Evolutionary conservation across 2,329 filamentous ascomycete species (phyloP).

Genomic region (Pseudogymnoascus sp.): DNA sequence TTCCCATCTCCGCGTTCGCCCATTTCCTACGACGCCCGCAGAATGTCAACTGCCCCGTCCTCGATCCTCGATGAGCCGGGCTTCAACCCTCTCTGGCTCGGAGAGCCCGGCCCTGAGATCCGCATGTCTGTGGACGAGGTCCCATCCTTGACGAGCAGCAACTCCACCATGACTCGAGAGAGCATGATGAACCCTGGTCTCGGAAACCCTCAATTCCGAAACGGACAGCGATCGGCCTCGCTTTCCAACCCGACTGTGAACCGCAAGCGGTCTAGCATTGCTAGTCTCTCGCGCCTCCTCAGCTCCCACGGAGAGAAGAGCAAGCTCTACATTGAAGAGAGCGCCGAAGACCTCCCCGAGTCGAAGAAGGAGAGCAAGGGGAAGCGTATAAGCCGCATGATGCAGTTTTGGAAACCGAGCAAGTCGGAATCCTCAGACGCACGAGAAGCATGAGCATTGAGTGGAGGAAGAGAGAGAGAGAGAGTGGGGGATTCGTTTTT

Average conservation of each 20-base stretch:
- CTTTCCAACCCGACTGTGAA: constrained; percentile 55
- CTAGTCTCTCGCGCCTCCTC: constrained; percentile 67
- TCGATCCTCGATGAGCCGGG: constrained; percentile 63
- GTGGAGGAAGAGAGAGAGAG: neutral
- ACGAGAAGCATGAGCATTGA: neutral
- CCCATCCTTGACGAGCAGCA: constrained; percentile 65
- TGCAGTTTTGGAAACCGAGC: constrained; percentile 63
- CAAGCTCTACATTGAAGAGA: constrained; percentile 62
- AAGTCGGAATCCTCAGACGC: neutral
- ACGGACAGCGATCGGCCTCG: constrained; percentile 52
- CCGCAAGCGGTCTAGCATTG: constrained; percentile 65
- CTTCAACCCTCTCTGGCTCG: constrained; percentile 62
- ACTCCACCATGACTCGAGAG: constrained; percentile 65
- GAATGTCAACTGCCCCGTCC: constrained; percentile 66
- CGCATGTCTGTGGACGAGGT: constrained; percentile 66
- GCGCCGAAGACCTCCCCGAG: constrained; percentile 41
- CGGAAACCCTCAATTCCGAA: constrained; percentile 38
- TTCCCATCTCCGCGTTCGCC: constrained; percentile 59
- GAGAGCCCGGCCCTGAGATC: constrained; percentile 63
- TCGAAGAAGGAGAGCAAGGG: constrained; percentile 57
- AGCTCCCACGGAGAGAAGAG: constrained; percentile 66
- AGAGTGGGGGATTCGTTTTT: constrained; percentile 1
- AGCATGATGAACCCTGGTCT: constrained; percentile 36
- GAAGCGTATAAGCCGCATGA: constrained; percentile 63
- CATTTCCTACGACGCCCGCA: constrained; percentile 61